Percentiles rank a stretch among this genome's conserved stretches.
Evolutionary conservation across 2,329 filamentous ascomycete genomes (phyloP).

Genomic region (Cadophora malorum): DNA sequence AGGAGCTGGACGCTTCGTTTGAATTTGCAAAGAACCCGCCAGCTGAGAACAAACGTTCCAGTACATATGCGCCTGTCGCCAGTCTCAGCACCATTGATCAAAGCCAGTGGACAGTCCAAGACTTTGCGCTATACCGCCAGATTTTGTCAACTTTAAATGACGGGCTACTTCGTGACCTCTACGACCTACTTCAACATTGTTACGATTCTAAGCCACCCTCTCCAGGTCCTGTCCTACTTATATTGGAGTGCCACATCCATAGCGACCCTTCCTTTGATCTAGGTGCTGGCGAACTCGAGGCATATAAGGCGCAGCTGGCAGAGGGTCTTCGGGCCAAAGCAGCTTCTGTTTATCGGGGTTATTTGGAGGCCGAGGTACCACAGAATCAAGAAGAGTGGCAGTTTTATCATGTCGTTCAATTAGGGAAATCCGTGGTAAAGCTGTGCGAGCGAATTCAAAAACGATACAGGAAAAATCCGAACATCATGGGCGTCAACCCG

Average conservation of each 20-base stretch:
- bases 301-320: conserved; percentile 75
- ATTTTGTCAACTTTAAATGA: conserved; percentile 79
- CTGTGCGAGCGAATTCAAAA: conserved; percentile 90
- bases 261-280: conserved; percentile 77
- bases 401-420: conserved; percentile 86
- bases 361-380: conserved; percentile 82
- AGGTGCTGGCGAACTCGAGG: conserved; percentile 70
- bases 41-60: conserved; percentile 61
- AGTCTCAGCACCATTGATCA: conserved; percentile 62
- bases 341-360: conserved; percentile 77
- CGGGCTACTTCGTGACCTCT: conserved; percentile 83
- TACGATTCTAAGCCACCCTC: conserved; percentile 88
- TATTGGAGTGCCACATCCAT: conserved; percentile 84
- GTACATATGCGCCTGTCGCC: conserved; percentile 44
- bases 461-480: conserved; percentile 84
- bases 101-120: conserved; percentile 71
- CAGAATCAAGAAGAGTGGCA: conserved; percentile 84
- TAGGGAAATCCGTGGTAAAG: conserved; percentile 85
- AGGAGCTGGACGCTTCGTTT: conserved; percentile 84
- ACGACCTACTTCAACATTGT: conserved; percentile 83
- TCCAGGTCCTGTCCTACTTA: conserved; percentile 76
- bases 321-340: conserved; percentile 77
- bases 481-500: conserved; percentile 77
- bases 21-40: conserved; percentile 78
- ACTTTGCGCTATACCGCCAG: conserved; percentile 75